These are phyloP conservation scores for Entomortierella parvispora DNA, from an alignment of 192 early-diverging fungal genomes.

Conservation along the genomic window DNA sequence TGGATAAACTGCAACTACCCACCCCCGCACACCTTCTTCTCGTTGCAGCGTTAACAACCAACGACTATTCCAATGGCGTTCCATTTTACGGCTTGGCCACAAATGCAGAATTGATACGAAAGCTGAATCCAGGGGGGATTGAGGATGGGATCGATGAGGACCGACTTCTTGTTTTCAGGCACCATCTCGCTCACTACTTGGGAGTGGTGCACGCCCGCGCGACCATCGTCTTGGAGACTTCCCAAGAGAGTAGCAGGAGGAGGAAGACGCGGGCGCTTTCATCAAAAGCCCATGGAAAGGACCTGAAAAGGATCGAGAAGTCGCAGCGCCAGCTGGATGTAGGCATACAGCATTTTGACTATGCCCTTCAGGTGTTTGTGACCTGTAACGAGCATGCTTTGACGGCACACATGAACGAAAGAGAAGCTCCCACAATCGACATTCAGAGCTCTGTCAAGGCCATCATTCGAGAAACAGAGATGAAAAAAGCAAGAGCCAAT, in stretches of 20 bases:
- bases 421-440: no score
- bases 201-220: not conserved
- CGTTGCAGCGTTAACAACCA: not conserved
- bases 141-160: not conserved
- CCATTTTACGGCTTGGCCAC: not conserved
- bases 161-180: not conserved
- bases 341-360: not conserved
- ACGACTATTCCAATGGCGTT: slow-evolving; percentile 13
- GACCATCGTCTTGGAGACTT: not conserved
- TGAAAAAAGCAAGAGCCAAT: not conserved
- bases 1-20: not conserved
- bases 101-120: not conserved
- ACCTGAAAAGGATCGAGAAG: not conserved
- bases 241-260: no score
- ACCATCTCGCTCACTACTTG: not conserved
- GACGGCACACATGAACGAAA: not conserved
- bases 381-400: slow-evolving; percentile 2
- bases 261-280: no score
- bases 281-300: not conserved
- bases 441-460: no score
- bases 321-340: not conserved
- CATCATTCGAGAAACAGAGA: not conserved
- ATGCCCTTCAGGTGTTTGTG: slow-evolving; percentile 8
- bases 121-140: not conserved
- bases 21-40: not conserved